A percentile compares a stretch with the other conserved stretches of the same genome.
phyloP scores from a whole-genome alignment of 257 asterid genomes.

The Nicotiana obtusifolia region DNA sequence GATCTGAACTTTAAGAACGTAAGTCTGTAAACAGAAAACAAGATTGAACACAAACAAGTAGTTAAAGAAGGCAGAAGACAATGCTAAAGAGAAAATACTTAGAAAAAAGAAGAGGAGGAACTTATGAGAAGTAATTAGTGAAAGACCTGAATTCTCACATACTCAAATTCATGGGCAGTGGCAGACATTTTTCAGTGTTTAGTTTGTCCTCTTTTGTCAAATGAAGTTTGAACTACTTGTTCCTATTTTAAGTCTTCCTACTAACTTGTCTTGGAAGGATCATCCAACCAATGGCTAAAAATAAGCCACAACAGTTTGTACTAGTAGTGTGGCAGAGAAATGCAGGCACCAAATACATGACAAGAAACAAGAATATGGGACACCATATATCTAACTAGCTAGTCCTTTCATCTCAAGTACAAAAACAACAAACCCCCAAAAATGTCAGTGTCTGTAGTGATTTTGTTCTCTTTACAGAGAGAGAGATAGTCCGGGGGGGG shows the following conservation, averaged over 20 bases:
- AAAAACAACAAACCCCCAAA: not conserved
- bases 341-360: conserved; percentile 13
- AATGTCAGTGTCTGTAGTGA: conserved; percentile 2
- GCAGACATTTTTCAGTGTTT: conserved; percentile 20
- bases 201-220: conserved; percentile 4
- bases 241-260: not conserved
- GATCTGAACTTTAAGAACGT: conserved; percentile 58
- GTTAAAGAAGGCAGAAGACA: not conserved
- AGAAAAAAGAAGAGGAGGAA: not conserved
- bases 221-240: not conserved
- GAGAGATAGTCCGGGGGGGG: too few relatives aligned
- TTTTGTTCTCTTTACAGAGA: not conserved
- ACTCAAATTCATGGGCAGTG: conserved; percentile 22
- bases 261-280: conserved; percentile 9
- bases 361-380: not conserved
- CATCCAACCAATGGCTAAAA: not conserved
- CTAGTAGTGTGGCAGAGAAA: not conserved
- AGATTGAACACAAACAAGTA: not conserved
- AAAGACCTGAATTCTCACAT: conserved; percentile 32
- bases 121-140: not conserved
- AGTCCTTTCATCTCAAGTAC: not conserved
- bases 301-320: not conserved
- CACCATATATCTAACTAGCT: not conserved
- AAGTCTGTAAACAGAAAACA: conserved; percentile 30
- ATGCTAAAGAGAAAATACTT: not conserved